Evolutionary conservation across 2,329 filamentous ascomycete species (phyloP), one percentile per base, ranked within the genome.

Genomic region (Curvularia hawaiiensis): DNA sequence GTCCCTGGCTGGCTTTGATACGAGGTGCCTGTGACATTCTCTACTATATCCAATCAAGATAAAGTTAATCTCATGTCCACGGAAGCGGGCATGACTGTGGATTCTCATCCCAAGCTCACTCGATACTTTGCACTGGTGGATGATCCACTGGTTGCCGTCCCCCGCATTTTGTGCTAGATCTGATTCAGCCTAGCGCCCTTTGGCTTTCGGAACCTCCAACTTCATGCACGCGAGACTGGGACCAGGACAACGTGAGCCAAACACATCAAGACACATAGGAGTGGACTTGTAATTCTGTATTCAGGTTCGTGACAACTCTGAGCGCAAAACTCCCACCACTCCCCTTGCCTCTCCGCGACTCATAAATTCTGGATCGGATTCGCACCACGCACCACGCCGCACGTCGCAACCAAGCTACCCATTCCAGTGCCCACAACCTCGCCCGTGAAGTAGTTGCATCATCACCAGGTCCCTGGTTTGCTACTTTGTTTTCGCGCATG

Each of bases 261-360:
- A 59, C 49, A 18, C 40, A 49, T 31, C 45, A 50, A 39, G 38
- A 20, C 56, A 48, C 43, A 35, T 50, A 49, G 14, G 20, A 30
- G 48, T 43, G 44, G 47, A 39, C 47, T 40, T 31, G 49, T 24
- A 33, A 57, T 20, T 53, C 26, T 38, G 41, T 39, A 50, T 49
- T 31, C 44, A 65, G 62, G 60, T 63, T 58, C 56, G 52, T 61
- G 64, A 44, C 54, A 53, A 39, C 43, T 55, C 40, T 59, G 63
- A 63, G 66, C 82, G 82, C 80, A 82, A 82, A 76, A 76, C 78
- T 70, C 77, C 78, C 22, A 22, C 20, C 80, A 80, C 79, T 82
- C 69, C 62, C 79, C 77, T 59, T 49, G 35, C 47, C 28, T 39
- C 47, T 39, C 56, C 38, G 22, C 66, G 67, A 62, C 64, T 64